Conservation (phyloP, 176 grass and related monocot species). For the Ampelocalamus luodianensis region DNA sequence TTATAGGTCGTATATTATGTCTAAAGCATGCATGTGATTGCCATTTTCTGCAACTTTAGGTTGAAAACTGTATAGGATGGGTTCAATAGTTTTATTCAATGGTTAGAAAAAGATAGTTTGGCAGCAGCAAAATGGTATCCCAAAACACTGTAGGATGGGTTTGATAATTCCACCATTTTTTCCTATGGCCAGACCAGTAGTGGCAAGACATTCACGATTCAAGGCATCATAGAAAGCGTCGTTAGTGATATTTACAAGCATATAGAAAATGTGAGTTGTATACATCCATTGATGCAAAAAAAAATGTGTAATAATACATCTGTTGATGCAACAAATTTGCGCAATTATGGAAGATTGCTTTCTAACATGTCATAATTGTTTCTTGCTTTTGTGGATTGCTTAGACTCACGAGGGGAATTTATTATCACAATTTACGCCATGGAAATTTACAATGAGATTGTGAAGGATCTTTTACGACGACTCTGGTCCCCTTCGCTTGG, state of each 20-base stretch:
- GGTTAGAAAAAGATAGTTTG: too few relatives aligned
- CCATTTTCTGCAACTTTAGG: too few relatives aligned
- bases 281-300: constrained; percentile 29
- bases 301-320: constrained; percentile 17
- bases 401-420: constrained; percentile 78
- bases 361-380: constrained; percentile 33
- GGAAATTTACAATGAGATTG: constrained; percentile 96
- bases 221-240: constrained; percentile 82
- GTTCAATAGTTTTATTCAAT: too few relatives aligned
- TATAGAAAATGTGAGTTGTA: constrained; percentile 58
- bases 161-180: constrained; percentile 72
- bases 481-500: constrained; percentile 72
- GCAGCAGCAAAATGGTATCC: too few relatives aligned
- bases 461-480: constrained; percentile 94
- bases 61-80: too few relatives aligned
- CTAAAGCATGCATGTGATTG: too few relatives aligned
- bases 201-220: constrained; percentile 98
- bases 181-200: constrained; percentile 99
- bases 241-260: constrained; percentile 78
- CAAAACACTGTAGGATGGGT: too few relatives aligned
- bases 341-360: background rate
- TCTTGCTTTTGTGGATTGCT: constrained; percentile 30
- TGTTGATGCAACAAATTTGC: constrained; percentile 19
- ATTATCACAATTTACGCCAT: constrained; percentile 64
- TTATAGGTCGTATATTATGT: too few relatives aligned